phyloP scores from a whole-genome alignment of 495 filamentous ascomycete genomes.

The Tuber magnatum region DNA sequence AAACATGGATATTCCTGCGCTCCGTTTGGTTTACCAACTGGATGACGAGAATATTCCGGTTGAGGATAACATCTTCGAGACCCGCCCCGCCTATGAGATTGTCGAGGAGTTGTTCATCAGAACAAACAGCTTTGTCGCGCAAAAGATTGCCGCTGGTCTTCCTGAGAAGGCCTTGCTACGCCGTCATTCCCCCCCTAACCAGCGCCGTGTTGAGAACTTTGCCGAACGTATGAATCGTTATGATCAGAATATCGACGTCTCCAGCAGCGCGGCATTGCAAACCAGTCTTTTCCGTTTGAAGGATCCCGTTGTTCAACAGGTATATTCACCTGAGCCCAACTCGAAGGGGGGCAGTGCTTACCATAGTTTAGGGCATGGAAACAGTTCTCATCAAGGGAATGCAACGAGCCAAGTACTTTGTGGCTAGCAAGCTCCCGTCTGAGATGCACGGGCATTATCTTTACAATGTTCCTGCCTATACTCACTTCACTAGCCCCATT shows the following conservation, averaged over 20 bases:
- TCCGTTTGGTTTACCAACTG: slow-evolving; percentile 85
- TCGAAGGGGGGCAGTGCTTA: slow-evolving; percentile 10
- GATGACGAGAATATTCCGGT: slow-evolving; percentile 98
- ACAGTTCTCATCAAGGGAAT: slow-evolving; percentile 87
- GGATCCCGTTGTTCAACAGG: slow-evolving; percentile 78
- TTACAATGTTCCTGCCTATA: slow-evolving; percentile 87
- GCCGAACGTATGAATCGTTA: slow-evolving; percentile 86
- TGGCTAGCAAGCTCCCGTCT: slow-evolving; percentile 63
- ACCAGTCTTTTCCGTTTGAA: slow-evolving; percentile 87
- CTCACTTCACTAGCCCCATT: slow-evolving; percentile 93
- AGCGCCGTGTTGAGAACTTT: slow-evolving; percentile 80
- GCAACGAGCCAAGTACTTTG: slow-evolving; percentile 91
- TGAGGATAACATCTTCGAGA: slow-evolving; percentile 91
- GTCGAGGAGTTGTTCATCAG: slow-evolving; percentile 92
- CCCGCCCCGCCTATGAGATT: slow-evolving; percentile 78
- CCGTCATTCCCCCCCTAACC: slow-evolving; percentile 74
- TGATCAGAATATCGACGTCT: slow-evolving; percentile 78
- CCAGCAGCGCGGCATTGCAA: slow-evolving; percentile 83
- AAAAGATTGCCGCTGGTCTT: slow-evolving; percentile 68
- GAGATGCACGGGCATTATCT: slow-evolving; percentile 80
- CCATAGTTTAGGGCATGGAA: slow-evolving; percentile 68
- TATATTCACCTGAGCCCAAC: slow-evolving; percentile 31
- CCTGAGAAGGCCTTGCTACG: slow-evolving; percentile 91
- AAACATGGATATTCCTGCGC: slow-evolving; percentile 66
- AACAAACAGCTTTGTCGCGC: slow-evolving; percentile 79